phyloP scores from a whole-genome alignment of 306 rosid genomes.

The Citrullus amarus region DNA sequence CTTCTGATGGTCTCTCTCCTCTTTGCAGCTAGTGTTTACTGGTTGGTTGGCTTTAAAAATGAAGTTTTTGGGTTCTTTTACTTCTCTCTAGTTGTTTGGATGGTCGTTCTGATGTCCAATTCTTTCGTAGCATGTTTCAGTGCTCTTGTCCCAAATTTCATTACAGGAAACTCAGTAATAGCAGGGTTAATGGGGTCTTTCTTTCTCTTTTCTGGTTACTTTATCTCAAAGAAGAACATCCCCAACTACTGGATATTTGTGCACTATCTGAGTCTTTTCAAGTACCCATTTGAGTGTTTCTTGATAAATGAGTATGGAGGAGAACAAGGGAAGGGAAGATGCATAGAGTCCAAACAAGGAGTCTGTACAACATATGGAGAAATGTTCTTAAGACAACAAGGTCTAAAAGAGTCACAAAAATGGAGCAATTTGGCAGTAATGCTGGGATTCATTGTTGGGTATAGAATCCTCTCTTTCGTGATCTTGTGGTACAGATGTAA shows the following conservation, averaged over 20 bases:
- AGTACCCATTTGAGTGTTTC: conserved; percentile 95
- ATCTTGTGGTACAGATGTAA: conserved; percentile 74
- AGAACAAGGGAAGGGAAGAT: conserved; percentile 43
- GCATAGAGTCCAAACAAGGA: conserved; percentile 41
- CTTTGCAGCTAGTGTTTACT: conserved; percentile 33
- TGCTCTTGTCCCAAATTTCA: conserved; percentile 87
- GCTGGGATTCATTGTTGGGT: conserved; percentile 73
- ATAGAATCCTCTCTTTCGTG: conserved; percentile 61
- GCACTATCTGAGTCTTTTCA: conserved; percentile 81
- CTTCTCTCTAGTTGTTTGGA: conserved; percentile 42
- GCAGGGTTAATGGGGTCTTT: conserved; percentile 93
- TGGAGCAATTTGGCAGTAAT: conserved; percentile 81
- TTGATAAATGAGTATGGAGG: conserved; percentile 92
- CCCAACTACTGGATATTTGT: conserved; percentile 87
- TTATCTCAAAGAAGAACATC: conserved; percentile 66
- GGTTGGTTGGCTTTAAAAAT: conserved; percentile 31
- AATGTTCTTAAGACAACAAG: conserved; percentile 60
- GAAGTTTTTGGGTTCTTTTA: conserved; percentile 29
- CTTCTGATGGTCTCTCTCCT: conserved; percentile 32
- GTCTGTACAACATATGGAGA: conserved; percentile 49
- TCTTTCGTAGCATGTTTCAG: conserved; percentile 92
- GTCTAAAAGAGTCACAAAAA: conserved; percentile 54
- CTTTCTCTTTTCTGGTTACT: conserved; percentile 92
- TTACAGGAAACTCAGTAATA: conserved; percentile 74
- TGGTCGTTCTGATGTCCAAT: conserved; percentile 56